Percentiles rank a stretch among this genome's conserved stretches.
These are phyloP conservation scores for Penicillium sp. DNA, from an alignment of 2,329 filamentous ascomycete species.

Conservation along the genomic window DNA sequence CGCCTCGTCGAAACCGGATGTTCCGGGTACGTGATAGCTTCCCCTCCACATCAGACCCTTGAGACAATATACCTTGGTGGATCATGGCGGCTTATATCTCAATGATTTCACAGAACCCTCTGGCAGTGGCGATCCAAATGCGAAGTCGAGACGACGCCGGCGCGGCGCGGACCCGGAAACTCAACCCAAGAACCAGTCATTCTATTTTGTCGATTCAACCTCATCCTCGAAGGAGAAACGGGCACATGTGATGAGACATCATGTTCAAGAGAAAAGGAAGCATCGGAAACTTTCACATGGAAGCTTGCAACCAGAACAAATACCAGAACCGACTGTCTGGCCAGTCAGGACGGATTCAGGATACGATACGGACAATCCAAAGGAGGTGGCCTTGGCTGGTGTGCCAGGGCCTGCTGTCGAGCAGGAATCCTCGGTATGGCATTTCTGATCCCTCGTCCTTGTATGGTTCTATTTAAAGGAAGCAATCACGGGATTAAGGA, in stretches of 20 bases:
- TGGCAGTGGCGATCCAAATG: constrained; percentile 24
- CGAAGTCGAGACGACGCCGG: constrained; percentile 36
- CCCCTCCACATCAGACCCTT: background rate
- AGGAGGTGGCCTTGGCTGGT: constrained; percentile 7
- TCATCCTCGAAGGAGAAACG: constrained; percentile 51
- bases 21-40: constrained; percentile 20
- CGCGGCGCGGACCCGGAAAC: constrained; percentile 33
- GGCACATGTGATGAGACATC: constrained; percentile 53
- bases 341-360: constrained; percentile 19
- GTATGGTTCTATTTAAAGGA: background rate
- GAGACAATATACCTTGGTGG: background rate
- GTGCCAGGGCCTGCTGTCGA: constrained; percentile 9
- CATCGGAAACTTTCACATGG: constrained; percentile 39
- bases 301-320: constrained; percentile 14
- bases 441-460: background rate
- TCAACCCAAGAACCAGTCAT: constrained; percentile 40
- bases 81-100: constrained; percentile 7
- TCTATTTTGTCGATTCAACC: constrained; percentile 50
- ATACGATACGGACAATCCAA: constrained; percentile 12
- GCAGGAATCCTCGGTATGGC: constrained; percentile 31
- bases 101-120: constrained; percentile 26
- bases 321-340: constrained; percentile 10
- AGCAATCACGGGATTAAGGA: background rate
- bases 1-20: constrained; percentile 17
- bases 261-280: constrained; percentile 50